Evolutionary conservation across 1,284 basidiomycete species (phyloP).

Genomic region (Sporisorium graminicola): DNA sequence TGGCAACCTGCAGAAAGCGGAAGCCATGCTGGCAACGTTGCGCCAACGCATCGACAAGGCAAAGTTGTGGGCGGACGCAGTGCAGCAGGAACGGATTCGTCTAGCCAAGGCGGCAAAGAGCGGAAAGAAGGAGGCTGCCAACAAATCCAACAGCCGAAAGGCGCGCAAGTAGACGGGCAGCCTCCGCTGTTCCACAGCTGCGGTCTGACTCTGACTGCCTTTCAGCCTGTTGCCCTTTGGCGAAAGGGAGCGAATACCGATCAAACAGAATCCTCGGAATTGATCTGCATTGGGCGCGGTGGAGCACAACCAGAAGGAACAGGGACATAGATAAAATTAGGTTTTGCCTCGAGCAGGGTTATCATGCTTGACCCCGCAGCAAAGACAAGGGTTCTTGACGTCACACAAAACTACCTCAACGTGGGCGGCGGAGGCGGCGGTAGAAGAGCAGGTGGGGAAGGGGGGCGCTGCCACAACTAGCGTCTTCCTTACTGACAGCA

Average conservation of each 20-base stretch:
- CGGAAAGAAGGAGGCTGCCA: slow-evolving; percentile 2
- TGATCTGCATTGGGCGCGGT: not conserved
- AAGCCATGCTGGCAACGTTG: slow-evolving; percentile 26
- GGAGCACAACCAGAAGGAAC: no score
- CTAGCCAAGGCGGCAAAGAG: not conserved
- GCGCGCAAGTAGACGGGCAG: slow-evolving; percentile 8
- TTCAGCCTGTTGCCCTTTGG: not conserved
- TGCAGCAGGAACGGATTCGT: slow-evolving; percentile 8
- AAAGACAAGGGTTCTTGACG: no score
- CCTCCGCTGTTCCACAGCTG: not conserved
- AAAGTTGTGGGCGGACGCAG: slow-evolving; percentile 8
- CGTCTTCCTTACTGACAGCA: no score
- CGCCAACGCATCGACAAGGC: slow-evolving; percentile 28
- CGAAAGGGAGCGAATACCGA: not conserved
- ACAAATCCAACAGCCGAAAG: slow-evolving; percentile 9
- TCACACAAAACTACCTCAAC: no score
- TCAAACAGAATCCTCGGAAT: not conserved
- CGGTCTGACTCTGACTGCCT: not conserved
- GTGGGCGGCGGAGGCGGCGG: no score
- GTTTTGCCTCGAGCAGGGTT: no score
- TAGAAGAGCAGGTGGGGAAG: not conserved
- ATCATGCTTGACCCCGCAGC: no score
- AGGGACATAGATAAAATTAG: no score
- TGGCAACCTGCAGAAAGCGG: slow-evolving; percentile 28
- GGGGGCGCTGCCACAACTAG: not conserved